Evolutionary conservation across 2,329 filamentous ascomycete species (phyloP).

Genomic region (Hortaea werneckii): DNA sequence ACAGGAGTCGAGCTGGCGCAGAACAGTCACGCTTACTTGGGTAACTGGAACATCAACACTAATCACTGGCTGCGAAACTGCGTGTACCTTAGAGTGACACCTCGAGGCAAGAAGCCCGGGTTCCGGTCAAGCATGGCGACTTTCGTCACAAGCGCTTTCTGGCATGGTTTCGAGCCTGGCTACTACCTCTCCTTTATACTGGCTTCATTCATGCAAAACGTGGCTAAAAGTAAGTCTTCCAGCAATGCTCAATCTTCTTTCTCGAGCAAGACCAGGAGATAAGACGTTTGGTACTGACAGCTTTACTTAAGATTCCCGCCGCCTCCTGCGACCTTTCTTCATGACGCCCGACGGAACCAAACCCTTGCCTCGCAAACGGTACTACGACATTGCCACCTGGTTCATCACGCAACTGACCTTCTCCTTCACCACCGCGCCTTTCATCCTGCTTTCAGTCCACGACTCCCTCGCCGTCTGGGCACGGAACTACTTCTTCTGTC

Average conservation of each 20-base stretch:
- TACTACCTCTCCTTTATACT: slow-evolving; percentile 90
- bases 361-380: slow-evolving; percentile 62
- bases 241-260: not conserved
- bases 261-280: too few relatives aligned
- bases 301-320: slow-evolving; percentile 66
- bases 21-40: slow-evolving; percentile 85
- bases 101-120: slow-evolving; percentile 88
- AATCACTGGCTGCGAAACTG: slow-evolving; percentile 96
- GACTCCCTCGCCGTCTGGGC: slow-evolving; percentile 68
- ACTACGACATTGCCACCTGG: slow-evolving; percentile 74
- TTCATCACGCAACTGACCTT: slow-evolving; percentile 72
- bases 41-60: slow-evolving; percentile 97
- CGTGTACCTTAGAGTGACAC: slow-evolving; percentile 88
- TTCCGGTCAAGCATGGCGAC: slow-evolving; percentile 91
- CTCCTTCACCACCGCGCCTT: slow-evolving; percentile 73
- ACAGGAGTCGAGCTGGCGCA: slow-evolving; percentile 80
- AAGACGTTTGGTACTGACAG: too few relatives aligned
- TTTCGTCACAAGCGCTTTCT: slow-evolving; percentile 87
- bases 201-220: slow-evolving; percentile 83
- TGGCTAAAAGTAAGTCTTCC: slow-evolving; percentile 70
- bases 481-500: slow-evolving; percentile 78
- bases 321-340: slow-evolving; percentile 86
- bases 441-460: slow-evolving; percentile 66
- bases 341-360: slow-evolving; percentile 63
- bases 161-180: slow-evolving; percentile 96